phyloP scores from a whole-genome alignment of 1,284 basidiomycete genomes.

The Schizopora paradoxa region DNA sequence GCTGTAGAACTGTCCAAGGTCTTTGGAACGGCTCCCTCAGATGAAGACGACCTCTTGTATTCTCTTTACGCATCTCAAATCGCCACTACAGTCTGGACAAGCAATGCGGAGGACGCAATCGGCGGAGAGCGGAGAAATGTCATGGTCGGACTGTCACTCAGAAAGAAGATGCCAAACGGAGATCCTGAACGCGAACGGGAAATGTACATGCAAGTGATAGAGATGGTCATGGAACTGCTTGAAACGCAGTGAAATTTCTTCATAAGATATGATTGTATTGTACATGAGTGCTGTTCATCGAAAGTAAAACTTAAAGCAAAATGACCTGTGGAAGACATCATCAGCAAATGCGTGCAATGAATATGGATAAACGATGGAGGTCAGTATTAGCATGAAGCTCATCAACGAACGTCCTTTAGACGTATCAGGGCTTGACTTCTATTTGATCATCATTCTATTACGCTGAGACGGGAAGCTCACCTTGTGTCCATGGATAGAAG shows the following conservation, averaged over 20 bases:
- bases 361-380: conserved; percentile 20
- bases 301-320: too few species aligned
- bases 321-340: background rate
- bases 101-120: conserved; percentile 36
- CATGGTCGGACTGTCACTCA: conserved; percentile 66
- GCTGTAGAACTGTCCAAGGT: conserved; percentile 72
- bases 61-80: conserved; percentile 83
- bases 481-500: background rate
- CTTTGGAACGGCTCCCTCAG: conserved; percentile 65
- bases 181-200: background rate
- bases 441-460: conserved; percentile 57
- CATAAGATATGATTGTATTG: conserved; percentile 1
- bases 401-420: conserved; percentile 67
- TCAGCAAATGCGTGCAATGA: background rate
- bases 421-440: conserved; percentile 85
- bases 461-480: conserved; percentile 34
- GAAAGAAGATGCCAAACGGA: conserved; percentile 29
- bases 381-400: conserved; percentile 85
- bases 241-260: background rate
- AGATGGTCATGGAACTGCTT: conserved; percentile 12
- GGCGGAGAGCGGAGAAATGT: conserved; percentile 45
- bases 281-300: background rate
- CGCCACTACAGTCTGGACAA: conserved; percentile 76
- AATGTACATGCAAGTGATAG: conserved; percentile 16
- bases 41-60: conserved; percentile 65